Evolutionary conservation across 2,329 filamentous ascomycete genomes (phyloP).

Genomic region (Aschersonia sp.): DNA sequence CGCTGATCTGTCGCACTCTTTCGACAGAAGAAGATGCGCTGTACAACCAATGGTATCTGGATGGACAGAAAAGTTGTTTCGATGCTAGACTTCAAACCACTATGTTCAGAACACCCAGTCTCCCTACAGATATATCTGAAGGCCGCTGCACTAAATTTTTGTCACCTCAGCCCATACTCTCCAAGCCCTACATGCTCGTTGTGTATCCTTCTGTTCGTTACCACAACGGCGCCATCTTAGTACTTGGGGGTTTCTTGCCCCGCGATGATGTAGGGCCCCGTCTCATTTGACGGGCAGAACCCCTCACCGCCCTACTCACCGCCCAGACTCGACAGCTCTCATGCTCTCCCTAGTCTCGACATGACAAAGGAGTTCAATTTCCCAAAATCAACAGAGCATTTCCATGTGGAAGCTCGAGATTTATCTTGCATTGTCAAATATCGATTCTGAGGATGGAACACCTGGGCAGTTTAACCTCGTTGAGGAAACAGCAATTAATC

Average conservation of each 20-base stretch:
- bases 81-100: too few species aligned
- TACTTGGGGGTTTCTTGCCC: not conserved
- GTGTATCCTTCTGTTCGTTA: too few species aligned
- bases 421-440: not conserved
- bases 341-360: not conserved
- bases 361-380: not conserved
- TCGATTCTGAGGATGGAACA: constrained; percentile 5
- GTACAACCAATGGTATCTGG: too few species aligned
- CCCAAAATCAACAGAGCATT: not conserved
- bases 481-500: constrained; percentile 63
- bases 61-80: too few species aligned
- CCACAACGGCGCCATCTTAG: too few species aligned
- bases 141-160: too few species aligned
- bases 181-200: too few species aligned
- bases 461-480: constrained; percentile 32
- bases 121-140: too few species aligned
- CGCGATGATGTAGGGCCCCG: constrained; percentile 3
- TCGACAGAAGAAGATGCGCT: too few species aligned
- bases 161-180: too few species aligned
- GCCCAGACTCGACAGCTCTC: constrained; percentile 1
- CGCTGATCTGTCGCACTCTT: constrained; percentile 5
- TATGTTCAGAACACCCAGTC: too few species aligned
- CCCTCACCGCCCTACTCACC: constrained; percentile 7
- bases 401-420: not conserved
- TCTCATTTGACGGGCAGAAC: constrained; percentile 8